Base-by-base conservation (phyloP, 805 yeast genomes). In the Saccharomycopsis synnaedendra region DNA sequence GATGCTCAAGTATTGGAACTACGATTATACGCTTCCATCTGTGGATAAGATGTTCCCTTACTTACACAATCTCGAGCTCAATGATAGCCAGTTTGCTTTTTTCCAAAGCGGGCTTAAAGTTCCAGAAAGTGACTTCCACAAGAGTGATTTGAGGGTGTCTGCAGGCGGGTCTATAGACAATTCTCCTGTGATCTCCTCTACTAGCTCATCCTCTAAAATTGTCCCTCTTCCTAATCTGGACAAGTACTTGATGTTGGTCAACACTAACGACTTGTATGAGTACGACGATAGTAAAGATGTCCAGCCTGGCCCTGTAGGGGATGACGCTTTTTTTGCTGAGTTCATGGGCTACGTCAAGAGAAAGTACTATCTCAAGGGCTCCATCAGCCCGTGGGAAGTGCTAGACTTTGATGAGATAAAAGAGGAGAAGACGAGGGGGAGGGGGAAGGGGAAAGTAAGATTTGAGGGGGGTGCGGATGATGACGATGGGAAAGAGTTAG, bases 231-330 rank as follows among this genome's bases (percentile, higher is more conserved):
- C 55, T 8, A 46, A 44, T n/a, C n/a, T 39, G 33, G 55, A 52
- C 34, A 52, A 52, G 41, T 52, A 52, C 36, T 37, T 52, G n/a
- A 43, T 52, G 10, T 8, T 52, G 8, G 44, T 52, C 19, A 52
- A 52, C 44, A 52, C 55, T 28, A 47, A 27, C 27, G 46, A 30
- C 35, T 37, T 54, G 31, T 44, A 44, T 35, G 56, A 43, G 7
- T 45, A 45, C 27, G 54, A 49, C 42, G 50, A 49, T 19, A 43
- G 47, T 43, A 52, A 45, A 52, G 53, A 44, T 28, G 49, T 42
- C 27, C 48, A 44, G 9, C 59, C 54, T 9, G 42, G 34, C 19
- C 54, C 53, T 19, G 58, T 51, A 11, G 53, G 47, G 29, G 59
- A 54, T 8, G 60, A 51, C 3, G 55, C 51, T 4, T 54, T 41